phyloP scores from a whole-genome alignment of 768 basidiomycete genomes.

The Suillus fuscotomentosus region DNA sequence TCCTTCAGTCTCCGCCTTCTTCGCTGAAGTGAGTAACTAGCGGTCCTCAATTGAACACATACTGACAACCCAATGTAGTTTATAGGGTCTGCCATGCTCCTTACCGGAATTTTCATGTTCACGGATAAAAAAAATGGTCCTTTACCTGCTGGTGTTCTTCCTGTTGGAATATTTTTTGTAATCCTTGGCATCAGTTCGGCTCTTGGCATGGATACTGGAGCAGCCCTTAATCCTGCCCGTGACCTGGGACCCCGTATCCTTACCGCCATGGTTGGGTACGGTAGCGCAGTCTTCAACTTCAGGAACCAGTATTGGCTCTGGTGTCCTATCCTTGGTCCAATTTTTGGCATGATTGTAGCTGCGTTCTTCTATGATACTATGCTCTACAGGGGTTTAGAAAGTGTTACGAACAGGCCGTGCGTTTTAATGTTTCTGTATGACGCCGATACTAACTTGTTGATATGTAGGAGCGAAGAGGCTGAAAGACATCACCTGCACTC shows the following conservation, averaged over 20 bases:
- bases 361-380: constrained; percentile 52
- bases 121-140: constrained; percentile 50
- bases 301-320: constrained; percentile 64
- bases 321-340: constrained; percentile 55
- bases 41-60: neutral
- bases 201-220: constrained; percentile 59
- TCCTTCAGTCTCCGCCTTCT: constrained; percentile 39
- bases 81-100: constrained; percentile 46
- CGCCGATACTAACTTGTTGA: neutral
- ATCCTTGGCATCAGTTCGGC: constrained; percentile 51
- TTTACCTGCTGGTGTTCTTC: constrained; percentile 47
- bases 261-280: constrained; percentile 68
- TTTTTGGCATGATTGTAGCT: constrained; percentile 50
- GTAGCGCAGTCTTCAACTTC: constrained; percentile 22
- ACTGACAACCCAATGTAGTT: constrained; percentile 32
- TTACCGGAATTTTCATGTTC: constrained; percentile 49
- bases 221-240: constrained; percentile 61
- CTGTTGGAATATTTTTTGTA: constrained; percentile 49
- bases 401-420: constrained; percentile 46
- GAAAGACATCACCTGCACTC: constrained; percentile 6
- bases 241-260: constrained; percentile 61
- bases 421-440: neutral
- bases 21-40: constrained; percentile 31
- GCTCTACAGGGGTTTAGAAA: constrained; percentile 50
- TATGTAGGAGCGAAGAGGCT: constrained; percentile 7